These are phyloP conservation scores for Pseudoscleropodium purum DNA, from an alignment of 225 moss, liverwort and hornwort species.

Conservation along the genomic window DNA sequence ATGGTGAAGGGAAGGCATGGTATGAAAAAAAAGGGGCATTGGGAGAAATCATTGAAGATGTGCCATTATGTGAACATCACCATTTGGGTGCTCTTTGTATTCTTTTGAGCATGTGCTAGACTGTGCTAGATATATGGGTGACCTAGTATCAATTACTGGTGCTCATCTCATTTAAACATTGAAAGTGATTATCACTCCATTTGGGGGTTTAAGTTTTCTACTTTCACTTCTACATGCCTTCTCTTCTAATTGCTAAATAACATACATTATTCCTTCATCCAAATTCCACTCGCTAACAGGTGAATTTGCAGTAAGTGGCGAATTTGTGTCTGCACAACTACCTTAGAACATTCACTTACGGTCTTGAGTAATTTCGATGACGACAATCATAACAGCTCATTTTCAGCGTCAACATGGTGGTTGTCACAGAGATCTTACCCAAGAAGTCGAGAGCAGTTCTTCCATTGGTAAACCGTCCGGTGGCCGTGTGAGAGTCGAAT, in stretches of 20 bases:
- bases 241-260: not conserved
- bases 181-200: not conserved
- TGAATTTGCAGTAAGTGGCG: not conserved
- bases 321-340: not conserved
- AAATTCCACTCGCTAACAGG: not conserved
- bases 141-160: not conserved
- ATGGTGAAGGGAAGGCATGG: not conserved
- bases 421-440: conserved; percentile 12
- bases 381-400: not conserved
- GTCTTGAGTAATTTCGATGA: not conserved
- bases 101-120: not conserved
- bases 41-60: not conserved
- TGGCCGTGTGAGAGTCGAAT: conserved; percentile 44
- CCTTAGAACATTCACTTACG: not conserved
- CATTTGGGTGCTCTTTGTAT: not conserved
- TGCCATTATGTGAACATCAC: not conserved
- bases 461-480: conserved; percentile 58
- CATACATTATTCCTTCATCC: not conserved
- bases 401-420: not conserved
- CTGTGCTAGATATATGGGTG: not conserved
- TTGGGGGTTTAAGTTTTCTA: not conserved
- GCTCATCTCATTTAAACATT: not conserved
- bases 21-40: not conserved
- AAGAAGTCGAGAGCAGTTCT: conserved; percentile 49
- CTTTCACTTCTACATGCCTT: not conserved